Conservation (phyloP, 495 filamentous ascomycete species). For the Jackrogersella minutella region DNA sequence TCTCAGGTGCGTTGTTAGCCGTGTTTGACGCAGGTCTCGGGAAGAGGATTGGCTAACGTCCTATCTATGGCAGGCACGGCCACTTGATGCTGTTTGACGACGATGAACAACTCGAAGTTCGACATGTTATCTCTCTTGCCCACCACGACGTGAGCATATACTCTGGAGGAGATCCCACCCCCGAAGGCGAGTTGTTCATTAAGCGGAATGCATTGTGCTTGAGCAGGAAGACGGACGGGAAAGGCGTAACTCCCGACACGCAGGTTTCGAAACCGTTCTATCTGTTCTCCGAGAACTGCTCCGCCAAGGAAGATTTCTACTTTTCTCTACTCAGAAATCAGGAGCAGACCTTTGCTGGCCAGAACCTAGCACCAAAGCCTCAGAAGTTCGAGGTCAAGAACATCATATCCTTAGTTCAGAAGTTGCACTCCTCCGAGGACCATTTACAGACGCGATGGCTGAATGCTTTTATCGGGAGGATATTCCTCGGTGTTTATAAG, state of each 20-base stretch:
- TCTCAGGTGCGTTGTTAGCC: constrained; percentile 66
- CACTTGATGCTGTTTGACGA: constrained; percentile 98
- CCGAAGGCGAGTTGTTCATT: constrained; percentile 92
- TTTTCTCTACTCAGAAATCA: constrained; percentile 89
- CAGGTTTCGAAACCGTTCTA: constrained; percentile 82
- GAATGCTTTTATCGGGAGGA: constrained; percentile 85
- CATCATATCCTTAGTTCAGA: constrained; percentile 86
- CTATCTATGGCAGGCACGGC: constrained; percentile 71
- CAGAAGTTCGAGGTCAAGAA: constrained; percentile 83
- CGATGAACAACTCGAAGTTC: constrained; percentile 85
- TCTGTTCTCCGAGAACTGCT: constrained; percentile 91
- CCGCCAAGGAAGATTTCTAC: constrained; percentile 98
- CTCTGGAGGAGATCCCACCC: constrained; percentile 79
- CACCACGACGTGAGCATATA: constrained; percentile 88
- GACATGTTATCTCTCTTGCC: constrained; percentile 90
- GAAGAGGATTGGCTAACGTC: neutral
- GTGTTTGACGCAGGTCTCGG: constrained; percentile 6
- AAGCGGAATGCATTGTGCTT: constrained; percentile 94
- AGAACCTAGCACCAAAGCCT: constrained; percentile 70
- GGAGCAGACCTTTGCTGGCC: constrained; percentile 65
- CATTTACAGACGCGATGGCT: constrained; percentile 93
- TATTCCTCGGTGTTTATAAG: constrained; percentile 88
- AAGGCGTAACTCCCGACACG: constrained; percentile 60
- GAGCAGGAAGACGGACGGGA: constrained; percentile 69
- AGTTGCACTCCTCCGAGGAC: constrained; percentile 90